Evolutionary conservation across 2,329 filamentous ascomycete species (phyloP), one percentile per base, ranked within the genome.

Genomic region (Ophiostoma sp.): DNA sequence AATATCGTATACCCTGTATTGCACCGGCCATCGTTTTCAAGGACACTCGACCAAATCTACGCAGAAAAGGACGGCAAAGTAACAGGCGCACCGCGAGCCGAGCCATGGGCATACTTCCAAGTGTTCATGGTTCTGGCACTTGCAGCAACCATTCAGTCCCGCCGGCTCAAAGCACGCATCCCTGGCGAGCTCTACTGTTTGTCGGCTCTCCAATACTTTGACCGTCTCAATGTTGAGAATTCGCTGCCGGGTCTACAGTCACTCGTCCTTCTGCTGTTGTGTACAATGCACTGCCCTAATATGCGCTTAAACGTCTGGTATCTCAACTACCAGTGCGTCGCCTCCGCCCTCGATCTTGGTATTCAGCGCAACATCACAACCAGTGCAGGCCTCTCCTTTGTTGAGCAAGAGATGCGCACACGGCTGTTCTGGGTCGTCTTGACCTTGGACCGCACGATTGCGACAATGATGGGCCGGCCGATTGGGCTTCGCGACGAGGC

Each of bases 341-440:
- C 86, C 86, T 86, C 0, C 78, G 50, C 50, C 3, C 50, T 70
- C n/a, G 69, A 70, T n/a, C 69, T 70, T 2, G 69, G 69, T 5
- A 36, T 88, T 0, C 87, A 88, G 71, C 81, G 87, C 28, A 82
- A 87, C 69, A 82, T 87, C 7, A 66, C 61, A 6, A 66, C 61
- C 5, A 66, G 36, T 6, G 22, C 61, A 2, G 61, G 61, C 1
- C 33, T 66, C 9, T 66, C 61, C 11, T 66, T 66, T 28, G 33
- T 66, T n/a, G 61, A 66, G 36, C 61, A 66, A n/a, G 86, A 89
- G 74, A 85, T 88, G 82, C 80, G 87, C n/a, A 86, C 85, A 0
- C 80, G 87, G 2, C 83, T 88, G 4, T 88, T 89, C 68, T 89
- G 87, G 87, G 84, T 85, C 0, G 84, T 86, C 3, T 86, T 87